Evolutionary conservation across 768 basidiomycete genomes (phyloP).

Genomic region (Naganishia kalamii): DNA sequence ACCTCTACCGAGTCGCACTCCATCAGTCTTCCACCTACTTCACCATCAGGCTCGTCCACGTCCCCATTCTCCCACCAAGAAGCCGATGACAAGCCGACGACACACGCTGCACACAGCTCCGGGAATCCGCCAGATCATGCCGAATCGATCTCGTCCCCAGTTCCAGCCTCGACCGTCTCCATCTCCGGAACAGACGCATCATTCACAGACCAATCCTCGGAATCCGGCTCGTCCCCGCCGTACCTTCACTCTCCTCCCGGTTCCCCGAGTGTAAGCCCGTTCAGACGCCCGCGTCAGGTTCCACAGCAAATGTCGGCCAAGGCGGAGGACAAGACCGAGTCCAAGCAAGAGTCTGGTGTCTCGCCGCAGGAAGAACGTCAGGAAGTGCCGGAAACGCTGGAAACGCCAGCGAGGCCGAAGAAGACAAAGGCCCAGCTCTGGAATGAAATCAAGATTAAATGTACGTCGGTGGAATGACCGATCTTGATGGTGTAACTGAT

Average conservation of each 20-base stretch:
- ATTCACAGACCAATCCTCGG: conserved; percentile 1
- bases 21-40: conserved; percentile 37
- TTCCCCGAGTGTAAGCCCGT: conserved; percentile 4
- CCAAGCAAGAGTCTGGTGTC: neutral
- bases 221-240: conserved; percentile 12
- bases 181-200: neutral
- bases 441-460: conserved; percentile 85
- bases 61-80: conserved; percentile 36
- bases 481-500: neutral
- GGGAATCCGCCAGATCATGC: neutral
- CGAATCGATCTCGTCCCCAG: neutral
- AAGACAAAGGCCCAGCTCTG: conserved; percentile 76
- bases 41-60: conserved; percentile 31
- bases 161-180: neutral
- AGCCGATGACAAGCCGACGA: conserved; percentile 18
- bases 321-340: too few species aligned
- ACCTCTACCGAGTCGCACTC: conserved; percentile 34
- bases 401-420: conserved; percentile 27
- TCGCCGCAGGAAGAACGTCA: neutral
- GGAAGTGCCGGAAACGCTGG: neutral
- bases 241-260: conserved; percentile 13
- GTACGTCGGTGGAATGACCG: conserved; percentile 48
- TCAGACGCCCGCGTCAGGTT: neutral
- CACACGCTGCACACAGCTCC: neutral
- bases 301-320: neutral